These are phyloP conservation scores for Stephania yunnanensis DNA, from an alignment of 164 flowering plant genomes.

Conservation along the genomic window DNA sequence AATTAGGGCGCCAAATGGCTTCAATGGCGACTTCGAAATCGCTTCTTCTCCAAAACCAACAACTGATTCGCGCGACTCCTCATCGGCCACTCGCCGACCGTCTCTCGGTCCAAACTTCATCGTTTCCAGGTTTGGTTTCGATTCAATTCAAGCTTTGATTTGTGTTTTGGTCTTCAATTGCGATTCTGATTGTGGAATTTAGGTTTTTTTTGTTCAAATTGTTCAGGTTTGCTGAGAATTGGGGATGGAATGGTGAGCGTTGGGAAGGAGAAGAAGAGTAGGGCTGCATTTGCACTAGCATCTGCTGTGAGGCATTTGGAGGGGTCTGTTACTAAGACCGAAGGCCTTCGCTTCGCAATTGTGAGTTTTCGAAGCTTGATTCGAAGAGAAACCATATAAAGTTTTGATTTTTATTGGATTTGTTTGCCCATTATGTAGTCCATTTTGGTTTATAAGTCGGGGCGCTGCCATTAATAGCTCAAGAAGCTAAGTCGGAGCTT, in stretches of 20 bases:
- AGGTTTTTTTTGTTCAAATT: background rate
- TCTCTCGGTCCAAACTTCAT: background rate
- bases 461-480: background rate
- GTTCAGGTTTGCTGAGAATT: constrained; percentile 9
- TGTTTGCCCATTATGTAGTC: background rate
- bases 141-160: constrained; percentile 8
- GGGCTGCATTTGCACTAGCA: constrained; percentile 20
- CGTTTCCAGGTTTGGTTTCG: constrained; percentile 12
- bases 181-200: background rate
- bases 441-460: background rate
- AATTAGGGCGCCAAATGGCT: background rate
- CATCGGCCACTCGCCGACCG: background rate
- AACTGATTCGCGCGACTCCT: background rate
- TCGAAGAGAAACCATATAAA: background rate
- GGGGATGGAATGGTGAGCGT: background rate
- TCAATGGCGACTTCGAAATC: background rate
- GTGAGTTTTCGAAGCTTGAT: constrained; percentile 21
- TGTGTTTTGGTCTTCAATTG: background rate
- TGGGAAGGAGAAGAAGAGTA: background rate
- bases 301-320: constrained; percentile 38
- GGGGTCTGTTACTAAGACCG: constrained; percentile 35
- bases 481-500: too few species aligned
- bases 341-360: constrained; percentile 53
- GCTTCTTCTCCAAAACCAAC: background rate
- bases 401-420: background rate